Evolutionary conservation across 495 filamentous ascomycete species (phyloP).

Genomic region (Xylaria castorea): DNA sequence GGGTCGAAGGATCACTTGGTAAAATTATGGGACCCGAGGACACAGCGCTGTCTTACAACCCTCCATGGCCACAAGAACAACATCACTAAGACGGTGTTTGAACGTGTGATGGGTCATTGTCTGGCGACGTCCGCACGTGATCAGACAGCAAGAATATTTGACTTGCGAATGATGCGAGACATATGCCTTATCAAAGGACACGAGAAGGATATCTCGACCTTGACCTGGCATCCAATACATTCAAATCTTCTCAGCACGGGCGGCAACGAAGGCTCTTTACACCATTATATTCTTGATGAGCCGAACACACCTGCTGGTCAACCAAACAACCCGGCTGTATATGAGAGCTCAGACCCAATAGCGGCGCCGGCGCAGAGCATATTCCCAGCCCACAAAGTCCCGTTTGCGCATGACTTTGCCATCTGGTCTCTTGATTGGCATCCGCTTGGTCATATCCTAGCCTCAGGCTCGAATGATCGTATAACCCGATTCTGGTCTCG

Average conservation of each 20-base stretch:
- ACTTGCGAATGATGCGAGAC: constrained; percentile 98
- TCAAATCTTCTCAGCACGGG: constrained; percentile 87
- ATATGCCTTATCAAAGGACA: constrained; percentile 89
- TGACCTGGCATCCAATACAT: constrained; percentile 95
- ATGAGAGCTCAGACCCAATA: constrained; percentile 78
- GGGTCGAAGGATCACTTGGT: constrained; percentile 97
- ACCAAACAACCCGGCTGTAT: constrained; percentile 72
- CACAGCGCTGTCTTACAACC: constrained; percentile 85
- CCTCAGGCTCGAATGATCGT: constrained; percentile 98
- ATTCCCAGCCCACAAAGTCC: constrained; percentile 82
- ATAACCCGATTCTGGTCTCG: constrained; percentile 97
- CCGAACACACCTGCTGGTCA: constrained; percentile 79
- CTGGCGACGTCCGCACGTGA: constrained; percentile 93
- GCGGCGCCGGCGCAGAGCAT: constrained; percentile 84
- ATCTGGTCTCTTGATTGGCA: constrained; percentile 99
- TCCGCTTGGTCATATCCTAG: constrained; percentile 91
- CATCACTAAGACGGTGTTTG: constrained; percentile 87
- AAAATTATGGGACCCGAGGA: constrained; percentile 96
- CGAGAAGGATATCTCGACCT: constrained; percentile 91
- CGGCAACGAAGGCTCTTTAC: constrained; percentile 84
- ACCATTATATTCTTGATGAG: constrained; percentile 92
- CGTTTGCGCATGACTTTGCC: constrained; percentile 88
- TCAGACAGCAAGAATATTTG: constrained; percentile 88
- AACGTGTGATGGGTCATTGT: constrained; percentile 78
- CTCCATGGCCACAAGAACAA: constrained; percentile 98